phyloP scores from a whole-genome alignment of 2,329 filamentous ascomycete genomes.

The Bipolaris gigantea region DNA sequence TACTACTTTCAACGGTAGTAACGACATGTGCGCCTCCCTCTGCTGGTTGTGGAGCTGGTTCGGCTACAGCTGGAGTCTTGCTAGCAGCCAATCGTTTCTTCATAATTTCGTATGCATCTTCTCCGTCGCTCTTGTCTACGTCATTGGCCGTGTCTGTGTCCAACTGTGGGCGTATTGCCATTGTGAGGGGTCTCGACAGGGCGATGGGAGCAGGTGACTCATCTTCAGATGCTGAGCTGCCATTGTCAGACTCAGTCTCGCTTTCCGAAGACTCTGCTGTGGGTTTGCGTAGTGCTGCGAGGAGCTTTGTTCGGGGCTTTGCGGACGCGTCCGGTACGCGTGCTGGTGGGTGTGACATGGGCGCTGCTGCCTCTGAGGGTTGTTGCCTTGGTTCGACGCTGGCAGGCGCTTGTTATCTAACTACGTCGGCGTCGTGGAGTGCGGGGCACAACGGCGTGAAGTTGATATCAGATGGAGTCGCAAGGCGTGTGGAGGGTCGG shows the following conservation, averaged over 20 bases:
- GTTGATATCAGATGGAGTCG: neutral
- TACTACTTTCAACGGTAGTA: constrained; percentile 21
- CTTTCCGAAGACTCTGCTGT: constrained; percentile 44
- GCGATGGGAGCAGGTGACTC: constrained; percentile 42
- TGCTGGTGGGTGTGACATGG: neutral
- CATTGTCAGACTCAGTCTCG: constrained; percentile 43
- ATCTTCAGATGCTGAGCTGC: constrained; percentile 27
- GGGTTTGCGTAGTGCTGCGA: constrained; percentile 28
- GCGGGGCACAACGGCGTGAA: neutral
- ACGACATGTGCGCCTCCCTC: constrained; percentile 5
- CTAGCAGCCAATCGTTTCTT: constrained; percentile 49
- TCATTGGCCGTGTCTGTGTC: constrained; percentile 15
- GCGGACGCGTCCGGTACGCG: constrained; percentile 20
- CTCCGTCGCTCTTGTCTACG: constrained; percentile 38
- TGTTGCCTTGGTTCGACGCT: neutral
- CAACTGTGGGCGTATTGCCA: neutral
- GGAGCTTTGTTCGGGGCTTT: constrained; percentile 23
- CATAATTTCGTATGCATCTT: constrained; percentile 52
- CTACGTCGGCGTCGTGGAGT: neutral
- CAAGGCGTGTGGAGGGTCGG: neutral
- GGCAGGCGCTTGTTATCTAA: neutral
- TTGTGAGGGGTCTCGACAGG: constrained; percentile 19
- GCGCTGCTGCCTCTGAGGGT: neutral
- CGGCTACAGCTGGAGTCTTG: constrained; percentile 12
- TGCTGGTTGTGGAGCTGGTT: constrained; percentile 5